Conservation (phyloP, 129 eudicot genomes). For the Flaveria ramosissima region DNA sequence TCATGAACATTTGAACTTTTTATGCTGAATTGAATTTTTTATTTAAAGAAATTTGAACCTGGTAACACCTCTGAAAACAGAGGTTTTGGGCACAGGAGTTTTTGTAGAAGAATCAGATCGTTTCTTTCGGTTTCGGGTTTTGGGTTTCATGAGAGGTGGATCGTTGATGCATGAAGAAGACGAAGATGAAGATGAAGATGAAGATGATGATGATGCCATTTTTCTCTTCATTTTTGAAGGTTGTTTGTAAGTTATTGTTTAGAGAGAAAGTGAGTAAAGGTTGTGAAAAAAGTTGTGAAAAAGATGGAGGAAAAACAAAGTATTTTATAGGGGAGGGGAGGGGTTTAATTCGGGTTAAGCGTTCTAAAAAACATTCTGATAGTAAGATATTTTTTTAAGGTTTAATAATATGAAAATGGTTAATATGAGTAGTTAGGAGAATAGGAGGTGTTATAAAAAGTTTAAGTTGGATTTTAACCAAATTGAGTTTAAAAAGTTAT, state of each 20-base stretch:
- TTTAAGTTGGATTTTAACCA: constrained; percentile 1
- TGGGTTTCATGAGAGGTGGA: constrained; percentile 11
- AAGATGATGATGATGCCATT: constrained; percentile 24
- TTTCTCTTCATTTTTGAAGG: constrained; percentile 28
- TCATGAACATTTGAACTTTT: background rate
- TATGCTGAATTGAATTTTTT: background rate
- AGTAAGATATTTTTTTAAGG: too few species aligned
- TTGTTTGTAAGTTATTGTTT: background rate
- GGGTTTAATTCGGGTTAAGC: background rate
- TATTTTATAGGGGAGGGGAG: background rate
- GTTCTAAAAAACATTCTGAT: too few species aligned
- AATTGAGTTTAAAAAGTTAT: constrained; percentile 3
- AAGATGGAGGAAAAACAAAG: constrained; percentile 14
- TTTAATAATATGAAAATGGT: too few species aligned
- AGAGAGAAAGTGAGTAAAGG: background rate
- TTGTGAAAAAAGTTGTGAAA: constrained; percentile 45
- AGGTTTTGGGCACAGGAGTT: constrained; percentile 44
- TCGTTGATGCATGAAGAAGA: constrained; percentile 45
- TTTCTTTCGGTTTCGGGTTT: constrained; percentile 24
- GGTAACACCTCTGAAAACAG: constrained; percentile 81
- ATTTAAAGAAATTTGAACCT: constrained; percentile 35
- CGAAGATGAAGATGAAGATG: constrained; percentile 35
- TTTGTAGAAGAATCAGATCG: constrained; percentile 30
- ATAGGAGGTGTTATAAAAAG: too few species aligned
- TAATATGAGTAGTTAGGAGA: too few species aligned